These are phyloP conservation scores for Phaeoacremonium minimum DNA, from an alignment of 2,329 filamentous ascomycete species.

Conservation along the genomic window DNA sequence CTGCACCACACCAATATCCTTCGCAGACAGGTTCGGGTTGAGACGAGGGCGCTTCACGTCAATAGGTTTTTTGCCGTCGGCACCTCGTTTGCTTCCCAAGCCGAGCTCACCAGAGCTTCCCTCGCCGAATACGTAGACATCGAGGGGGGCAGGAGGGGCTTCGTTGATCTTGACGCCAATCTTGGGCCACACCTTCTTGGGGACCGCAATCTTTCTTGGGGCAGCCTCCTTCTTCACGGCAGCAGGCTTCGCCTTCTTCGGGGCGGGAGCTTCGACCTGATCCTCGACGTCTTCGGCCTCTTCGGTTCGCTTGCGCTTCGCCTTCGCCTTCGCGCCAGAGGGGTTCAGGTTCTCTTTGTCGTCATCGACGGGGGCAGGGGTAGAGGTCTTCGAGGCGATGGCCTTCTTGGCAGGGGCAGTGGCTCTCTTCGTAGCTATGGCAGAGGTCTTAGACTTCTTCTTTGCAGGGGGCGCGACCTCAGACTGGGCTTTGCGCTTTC, in stretches of 20 bases:
- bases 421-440: slow-evolving; percentile 37
- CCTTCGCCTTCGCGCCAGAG: slow-evolving; percentile 13
- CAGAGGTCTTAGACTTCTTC: slow-evolving; percentile 16
- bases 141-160: slow-evolving; percentile 57
- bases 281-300: slow-evolving; percentile 11
- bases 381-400: slow-evolving; percentile 33
- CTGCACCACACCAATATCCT: slow-evolving; percentile 64
- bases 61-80: slow-evolving; percentile 54
- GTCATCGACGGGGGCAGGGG: slow-evolving; percentile 7
- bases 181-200: slow-evolving; percentile 13
- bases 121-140: slow-evolving; percentile 78
- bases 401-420: slow-evolving; percentile 45
- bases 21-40: slow-evolving; percentile 54
- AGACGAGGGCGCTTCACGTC: slow-evolving; percentile 73
- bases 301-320: slow-evolving; percentile 19
- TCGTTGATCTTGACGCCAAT: slow-evolving; percentile 50
- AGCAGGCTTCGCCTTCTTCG: slow-evolving; percentile 15
- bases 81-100: slow-evolving; percentile 61
- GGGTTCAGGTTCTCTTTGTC: slow-evolving; percentile 13
- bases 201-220: slow-evolving; percentile 5
- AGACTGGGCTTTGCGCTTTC: slow-evolving; percentile 39
- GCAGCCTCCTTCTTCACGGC: slow-evolving; percentile 33
- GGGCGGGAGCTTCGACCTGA: slow-evolving; percentile 22
- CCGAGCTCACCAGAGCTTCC: slow-evolving; percentile 79
- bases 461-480: slow-evolving; percentile 12